phyloP scores from a whole-genome alignment of 768 basidiomycete genomes.

The Lactarius indigo region DNA sequence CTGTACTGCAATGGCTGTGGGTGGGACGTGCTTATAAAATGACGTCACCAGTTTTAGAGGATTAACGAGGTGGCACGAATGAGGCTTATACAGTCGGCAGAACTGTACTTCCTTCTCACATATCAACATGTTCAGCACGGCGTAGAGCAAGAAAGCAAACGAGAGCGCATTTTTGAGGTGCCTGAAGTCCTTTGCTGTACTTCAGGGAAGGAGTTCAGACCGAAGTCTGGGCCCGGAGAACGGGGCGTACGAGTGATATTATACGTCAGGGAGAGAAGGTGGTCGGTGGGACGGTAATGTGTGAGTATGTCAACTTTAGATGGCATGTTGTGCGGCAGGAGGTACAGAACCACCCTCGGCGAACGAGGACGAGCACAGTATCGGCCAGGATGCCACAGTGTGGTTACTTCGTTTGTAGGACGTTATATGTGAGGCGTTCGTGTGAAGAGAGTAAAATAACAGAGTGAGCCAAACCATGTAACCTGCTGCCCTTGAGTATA shows the following conservation, averaged over 20 bases:
- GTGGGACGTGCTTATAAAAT: background rate
- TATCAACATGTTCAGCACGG: slow-evolving; percentile 81
- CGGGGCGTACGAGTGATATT: background rate
- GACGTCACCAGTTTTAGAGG: background rate
- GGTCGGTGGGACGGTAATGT: slow-evolving; percentile 84
- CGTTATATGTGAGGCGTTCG: no score
- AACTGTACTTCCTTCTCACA: slow-evolving; percentile 44
- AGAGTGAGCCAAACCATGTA: no score
- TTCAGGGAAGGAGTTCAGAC: slow-evolving; percentile 96
- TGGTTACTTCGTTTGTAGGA: no score
- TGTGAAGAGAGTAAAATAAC: no score
- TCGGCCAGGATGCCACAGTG: no score
- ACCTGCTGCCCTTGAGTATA: no score
- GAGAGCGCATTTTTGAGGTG: slow-evolving; percentile 69
- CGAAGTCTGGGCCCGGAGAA: slow-evolving; percentile 39
- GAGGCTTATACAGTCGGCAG: background rate
- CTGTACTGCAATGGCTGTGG: background rate
- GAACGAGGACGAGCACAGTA: slow-evolving; percentile 55
- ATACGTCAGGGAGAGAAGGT: background rate
- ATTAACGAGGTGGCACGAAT: background rate
- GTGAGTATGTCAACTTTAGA: slow-evolving; percentile 89
- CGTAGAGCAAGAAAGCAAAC: slow-evolving; percentile 63
- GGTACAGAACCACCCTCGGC: slow-evolving; percentile 89
- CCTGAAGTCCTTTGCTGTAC: slow-evolving; percentile 44
- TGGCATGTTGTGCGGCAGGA: slow-evolving; percentile 60